Evolutionary conservation across 192 early-diverging fungal genomes (phyloP).

Genomic region (Globomyces pollinis-pini): DNA sequence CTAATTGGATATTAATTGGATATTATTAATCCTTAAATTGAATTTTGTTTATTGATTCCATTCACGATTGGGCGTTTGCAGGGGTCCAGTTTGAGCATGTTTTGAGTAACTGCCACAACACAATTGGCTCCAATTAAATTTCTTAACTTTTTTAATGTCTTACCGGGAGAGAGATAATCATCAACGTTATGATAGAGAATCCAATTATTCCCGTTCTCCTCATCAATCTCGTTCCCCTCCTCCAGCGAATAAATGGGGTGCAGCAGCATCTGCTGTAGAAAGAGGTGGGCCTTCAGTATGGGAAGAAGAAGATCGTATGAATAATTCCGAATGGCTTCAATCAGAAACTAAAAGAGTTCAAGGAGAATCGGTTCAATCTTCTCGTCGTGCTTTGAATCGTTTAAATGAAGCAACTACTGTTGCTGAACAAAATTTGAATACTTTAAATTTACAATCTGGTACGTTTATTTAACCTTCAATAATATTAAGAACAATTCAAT

Average conservation of each 20-base stretch:
- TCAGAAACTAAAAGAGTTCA: conserved; percentile 35
- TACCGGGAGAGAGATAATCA: no score
- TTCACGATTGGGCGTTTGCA: no score
- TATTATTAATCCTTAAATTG: no score
- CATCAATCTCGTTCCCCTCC: no score
- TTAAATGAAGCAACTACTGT: conserved; percentile 31
- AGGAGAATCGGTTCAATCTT: conserved; percentile 34
- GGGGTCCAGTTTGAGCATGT: no score
- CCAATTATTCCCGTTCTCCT: no score
- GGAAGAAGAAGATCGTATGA: conserved; percentile 22
- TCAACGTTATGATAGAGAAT: no score
- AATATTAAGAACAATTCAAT: conserved; percentile 40
- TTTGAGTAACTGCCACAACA: no score
- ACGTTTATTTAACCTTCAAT: not conserved
- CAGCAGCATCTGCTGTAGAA: conserved; percentile 24
- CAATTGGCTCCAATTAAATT: no score
- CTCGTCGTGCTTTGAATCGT: conserved; percentile 35
- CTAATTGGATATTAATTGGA: no score
- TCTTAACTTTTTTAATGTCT: no score
- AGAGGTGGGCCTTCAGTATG: conserved; percentile 14
- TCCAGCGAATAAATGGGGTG: conserved; percentile 14
- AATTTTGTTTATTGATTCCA: no score
- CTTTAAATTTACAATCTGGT: conserved; percentile 30
- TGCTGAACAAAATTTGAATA: conserved; percentile 20
- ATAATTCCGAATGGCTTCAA: conserved; percentile 34